Conservation (phyloP, 2,329 filamentous ascomycete species). For the Epichloe sp. region DNA sequence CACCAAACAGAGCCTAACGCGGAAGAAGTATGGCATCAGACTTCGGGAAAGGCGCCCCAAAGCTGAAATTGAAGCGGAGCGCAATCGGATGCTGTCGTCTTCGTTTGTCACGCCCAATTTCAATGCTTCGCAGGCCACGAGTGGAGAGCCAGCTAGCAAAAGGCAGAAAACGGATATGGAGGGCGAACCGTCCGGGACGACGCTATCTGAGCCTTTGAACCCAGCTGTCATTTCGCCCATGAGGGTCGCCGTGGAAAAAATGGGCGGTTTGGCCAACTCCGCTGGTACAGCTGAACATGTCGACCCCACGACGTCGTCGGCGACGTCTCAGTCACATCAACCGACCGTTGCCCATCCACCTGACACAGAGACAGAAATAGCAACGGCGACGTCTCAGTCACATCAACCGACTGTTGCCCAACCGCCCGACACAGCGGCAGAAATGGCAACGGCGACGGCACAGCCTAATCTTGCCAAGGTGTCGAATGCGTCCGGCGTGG, state of each 20-base stretch:
- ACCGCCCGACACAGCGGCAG: neutral
- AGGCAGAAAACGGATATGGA: constrained; percentile 10
- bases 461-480: constrained; percentile 2
- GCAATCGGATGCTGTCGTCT: constrained; percentile 20
- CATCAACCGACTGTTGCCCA: constrained; percentile 4
- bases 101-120: neutral
- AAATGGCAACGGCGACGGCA: constrained; percentile 5
- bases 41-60: constrained; percentile 35
- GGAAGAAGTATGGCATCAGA: constrained; percentile 44
- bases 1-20: constrained; percentile 42
- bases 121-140: neutral
- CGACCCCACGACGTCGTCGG: constrained; percentile 20
- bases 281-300: constrained; percentile 22
- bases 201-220: neutral
- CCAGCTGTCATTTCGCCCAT: constrained; percentile 5
- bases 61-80: constrained; percentile 32
- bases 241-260: constrained; percentile 18
- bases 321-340: constrained; percentile 8
- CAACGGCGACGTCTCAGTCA: constrained; percentile 5
- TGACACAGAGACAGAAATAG: neutral
- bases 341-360: constrained; percentile 2
- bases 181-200: neutral
- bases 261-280: constrained; percentile 22
- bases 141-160: constrained; percentile 10
- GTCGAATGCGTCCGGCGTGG: neutral